Evolutionary conservation across 2,329 filamentous ascomycete species (phyloP).

Genomic region (Pestalotiopsis sp.): DNA sequence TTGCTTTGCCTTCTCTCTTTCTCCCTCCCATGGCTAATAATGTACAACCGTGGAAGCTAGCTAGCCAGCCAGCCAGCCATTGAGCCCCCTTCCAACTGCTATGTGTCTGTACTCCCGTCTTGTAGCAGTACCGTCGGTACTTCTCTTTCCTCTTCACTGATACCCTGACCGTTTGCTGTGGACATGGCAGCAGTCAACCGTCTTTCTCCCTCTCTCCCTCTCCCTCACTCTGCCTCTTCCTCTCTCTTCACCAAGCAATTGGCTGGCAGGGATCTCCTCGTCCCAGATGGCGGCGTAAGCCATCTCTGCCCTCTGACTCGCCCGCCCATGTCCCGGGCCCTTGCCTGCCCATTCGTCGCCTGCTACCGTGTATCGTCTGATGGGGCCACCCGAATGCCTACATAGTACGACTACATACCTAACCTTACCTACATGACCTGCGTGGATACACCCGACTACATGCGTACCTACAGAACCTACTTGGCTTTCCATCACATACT

Average conservation of each 20-base stretch:
- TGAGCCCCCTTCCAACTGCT: neutral
- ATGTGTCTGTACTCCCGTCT: neutral
- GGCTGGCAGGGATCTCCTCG: neutral
- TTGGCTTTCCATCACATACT: neutral
- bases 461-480: neutral
- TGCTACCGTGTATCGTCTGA: neutral
- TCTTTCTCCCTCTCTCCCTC: neutral
- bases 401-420: neutral
- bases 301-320: constrained; percentile 8
- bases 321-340: neutral
- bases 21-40: neutral
- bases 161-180: neutral
- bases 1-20: neutral
- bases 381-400: neutral
- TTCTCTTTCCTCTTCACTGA: neutral
- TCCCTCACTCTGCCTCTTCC: neutral
- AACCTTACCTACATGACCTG: neutral
- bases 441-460: neutral
- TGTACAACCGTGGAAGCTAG: neutral
- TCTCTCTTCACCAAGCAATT: neutral
- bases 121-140: neutral
- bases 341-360: constrained; percentile 10
- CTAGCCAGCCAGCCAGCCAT: neutral
- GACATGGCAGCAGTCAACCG: neutral
- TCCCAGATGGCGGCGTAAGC: neutral